Percentiles rank a stretch among this genome's conserved stretches.
These are phyloP conservation scores for Geosmithia morbida DNA, from an alignment of 2,329 filamentous ascomycete species.

Conservation along the genomic window DNA sequence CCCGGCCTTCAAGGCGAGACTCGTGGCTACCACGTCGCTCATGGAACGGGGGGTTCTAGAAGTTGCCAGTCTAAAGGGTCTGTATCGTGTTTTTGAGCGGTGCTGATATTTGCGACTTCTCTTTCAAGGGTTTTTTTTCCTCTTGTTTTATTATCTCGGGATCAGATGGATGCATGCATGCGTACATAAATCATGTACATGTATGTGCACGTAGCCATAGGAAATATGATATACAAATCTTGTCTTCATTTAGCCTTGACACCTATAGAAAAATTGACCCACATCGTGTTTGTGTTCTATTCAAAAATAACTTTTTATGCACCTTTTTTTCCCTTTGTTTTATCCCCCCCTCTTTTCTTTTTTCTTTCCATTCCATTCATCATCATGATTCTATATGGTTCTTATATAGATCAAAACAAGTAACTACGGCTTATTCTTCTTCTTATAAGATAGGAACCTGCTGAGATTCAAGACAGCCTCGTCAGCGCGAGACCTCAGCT, in stretches of 20 bases:
- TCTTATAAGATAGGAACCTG: conserved; percentile 52
- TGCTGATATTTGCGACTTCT: conserved; percentile 39
- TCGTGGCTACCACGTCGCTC: conserved; percentile 69
- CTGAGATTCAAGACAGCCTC: conserved; percentile 45
- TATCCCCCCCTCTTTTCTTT: background rate
- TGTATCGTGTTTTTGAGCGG: conserved; percentile 90
- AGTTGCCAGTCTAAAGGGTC: conserved; percentile 77
- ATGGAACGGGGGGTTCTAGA: conserved; percentile 66
- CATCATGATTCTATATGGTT: conserved; percentile 2
- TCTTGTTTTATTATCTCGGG: too few relatives aligned
- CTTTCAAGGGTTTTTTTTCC: too few relatives aligned
- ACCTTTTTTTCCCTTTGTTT: too few relatives aligned
- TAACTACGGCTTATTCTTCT: conserved; percentile 30
- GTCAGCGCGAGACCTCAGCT: conserved; percentile 44
- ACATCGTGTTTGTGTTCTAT: too few relatives aligned
- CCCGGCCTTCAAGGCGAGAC: conserved; percentile 67
- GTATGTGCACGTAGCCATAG: too few relatives aligned
- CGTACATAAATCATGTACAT: too few relatives aligned
- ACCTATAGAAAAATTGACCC: too few relatives aligned
- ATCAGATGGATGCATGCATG: too few relatives aligned
- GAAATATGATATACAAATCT: too few relatives aligned
- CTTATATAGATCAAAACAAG: background rate
- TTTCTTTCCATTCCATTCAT: background rate
- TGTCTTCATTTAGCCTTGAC: too few relatives aligned
- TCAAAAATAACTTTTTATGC: too few relatives aligned